phyloP scores from a whole-genome alignment of 2,329 filamentous ascomycete genomes.

The Westerdykella aurantiaca region DNA sequence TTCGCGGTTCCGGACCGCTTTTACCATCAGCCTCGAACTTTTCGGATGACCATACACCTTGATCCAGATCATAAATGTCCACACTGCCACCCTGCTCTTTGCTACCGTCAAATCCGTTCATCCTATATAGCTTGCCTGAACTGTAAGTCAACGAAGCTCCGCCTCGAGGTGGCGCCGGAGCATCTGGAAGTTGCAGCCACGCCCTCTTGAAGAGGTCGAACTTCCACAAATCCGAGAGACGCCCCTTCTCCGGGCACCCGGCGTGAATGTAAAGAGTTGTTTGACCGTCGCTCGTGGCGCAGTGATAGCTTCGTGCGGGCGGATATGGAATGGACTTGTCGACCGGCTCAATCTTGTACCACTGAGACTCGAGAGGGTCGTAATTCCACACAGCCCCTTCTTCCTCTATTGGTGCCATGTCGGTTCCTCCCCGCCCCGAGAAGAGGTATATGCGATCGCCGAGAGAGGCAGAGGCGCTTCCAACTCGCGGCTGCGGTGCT shows the following conservation, averaged over 20 bases:
- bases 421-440: conserved; percentile 66
- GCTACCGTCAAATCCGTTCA: conserved; percentile 72
- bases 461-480: conserved; percentile 64
- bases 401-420: conserved; percentile 68
- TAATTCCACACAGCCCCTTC: conserved; percentile 70
- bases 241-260: conserved; percentile 60
- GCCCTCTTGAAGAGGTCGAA: conserved; percentile 60
- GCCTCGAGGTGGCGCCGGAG: conserved; percentile 61
- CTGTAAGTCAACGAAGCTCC: conserved; percentile 63
- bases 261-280: conserved; percentile 72
- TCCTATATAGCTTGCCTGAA: conserved; percentile 64
- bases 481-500: conserved; percentile 64
- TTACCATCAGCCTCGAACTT: conserved; percentile 40
- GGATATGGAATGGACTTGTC: conserved; percentile 48
- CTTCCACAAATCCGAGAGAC: conserved; percentile 68
- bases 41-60: conserved; percentile 39
- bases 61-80: conserved; percentile 51
- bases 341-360: conserved; percentile 59
- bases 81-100: conserved; percentile 64
- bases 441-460: conserved; percentile 71
- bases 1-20: conserved; percentile 45
- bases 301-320: conserved; percentile 65
- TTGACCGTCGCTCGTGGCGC: conserved; percentile 58
- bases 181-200: conserved; percentile 64
- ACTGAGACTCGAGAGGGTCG: conserved; percentile 57